Percentiles rank a stretch among this genome's conserved stretches.
Conservation (phyloP, 306 rosid species). For the Prunus persica region DNA sequence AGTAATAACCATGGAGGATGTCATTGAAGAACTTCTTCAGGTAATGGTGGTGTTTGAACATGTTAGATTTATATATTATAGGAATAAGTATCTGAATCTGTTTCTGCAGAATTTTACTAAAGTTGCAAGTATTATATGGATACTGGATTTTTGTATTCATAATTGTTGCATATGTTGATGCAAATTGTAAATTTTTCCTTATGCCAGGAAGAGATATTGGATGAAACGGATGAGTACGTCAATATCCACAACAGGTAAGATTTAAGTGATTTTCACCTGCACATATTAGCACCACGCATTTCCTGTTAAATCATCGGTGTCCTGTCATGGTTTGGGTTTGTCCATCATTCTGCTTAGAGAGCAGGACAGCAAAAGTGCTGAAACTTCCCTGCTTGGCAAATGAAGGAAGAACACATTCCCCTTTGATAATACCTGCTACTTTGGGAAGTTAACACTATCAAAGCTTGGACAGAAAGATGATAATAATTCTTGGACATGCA, state of each 20-base stretch:
- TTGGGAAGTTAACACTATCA: slow-evolving; percentile 3
- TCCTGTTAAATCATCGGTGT: neutral
- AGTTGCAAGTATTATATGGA: neutral
- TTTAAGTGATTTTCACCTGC: slow-evolving; percentile 6
- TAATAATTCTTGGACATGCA: slow-evolving; percentile 37
- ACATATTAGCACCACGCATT: neutral
- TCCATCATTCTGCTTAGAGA: neutral
- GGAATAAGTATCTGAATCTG: slow-evolving; percentile 11
- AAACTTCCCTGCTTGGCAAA: neutral
- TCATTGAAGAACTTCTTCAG: slow-evolving; percentile 99
- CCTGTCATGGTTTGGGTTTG: neutral
- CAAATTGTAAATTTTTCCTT: slow-evolving; percentile 21
- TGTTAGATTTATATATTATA: neutral
- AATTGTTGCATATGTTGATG: slow-evolving; percentile 17
- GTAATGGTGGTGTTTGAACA: slow-evolving; percentile 30
- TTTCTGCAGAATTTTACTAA: slow-evolving; percentile 17
- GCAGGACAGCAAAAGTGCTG: neutral
- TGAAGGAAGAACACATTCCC: neutral
- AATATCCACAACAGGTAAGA: slow-evolving; percentile 91
- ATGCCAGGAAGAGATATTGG: slow-evolving; percentile 94
- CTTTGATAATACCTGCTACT: neutral
- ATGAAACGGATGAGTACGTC: slow-evolving; percentile 98
- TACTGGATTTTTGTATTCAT: slow-evolving; percentile 6
- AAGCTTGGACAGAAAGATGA: neutral
- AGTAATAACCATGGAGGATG: slow-evolving; percentile 98